Conservation (phyloP, 305 asterid species). For the Coffea humblotiana region DNA sequence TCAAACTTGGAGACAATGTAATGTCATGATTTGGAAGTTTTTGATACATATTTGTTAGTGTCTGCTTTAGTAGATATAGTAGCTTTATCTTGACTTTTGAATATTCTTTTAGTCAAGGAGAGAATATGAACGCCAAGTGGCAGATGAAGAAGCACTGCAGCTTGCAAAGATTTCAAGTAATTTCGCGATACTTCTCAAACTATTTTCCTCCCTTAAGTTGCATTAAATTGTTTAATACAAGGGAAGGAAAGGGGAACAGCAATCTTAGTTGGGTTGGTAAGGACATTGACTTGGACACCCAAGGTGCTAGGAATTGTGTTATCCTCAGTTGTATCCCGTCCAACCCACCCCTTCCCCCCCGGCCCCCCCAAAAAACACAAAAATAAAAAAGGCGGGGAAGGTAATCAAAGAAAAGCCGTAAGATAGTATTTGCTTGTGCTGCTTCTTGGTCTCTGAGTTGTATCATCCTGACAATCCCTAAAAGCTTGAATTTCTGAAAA, state of each 20-base stretch:
- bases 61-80: constrained; percentile 8
- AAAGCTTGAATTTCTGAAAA: neutral
- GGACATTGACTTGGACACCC: neutral
- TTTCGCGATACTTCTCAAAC: constrained; percentile 10
- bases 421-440: neutral
- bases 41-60: neutral
- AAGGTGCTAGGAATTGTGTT: neutral
- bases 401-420: neutral
- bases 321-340: neutral
- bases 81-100: constrained; percentile 20
- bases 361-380: too few relatives aligned
- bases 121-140: constrained; percentile 75
- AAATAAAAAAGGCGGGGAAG: too few relatives aligned
- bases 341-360: too few relatives aligned
- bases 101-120: constrained; percentile 62
- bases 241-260: neutral
- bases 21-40: neutral
- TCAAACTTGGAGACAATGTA: neutral
- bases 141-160: constrained; percentile 75
- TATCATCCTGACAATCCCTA: neutral
- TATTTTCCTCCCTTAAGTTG: neutral
- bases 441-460: neutral
- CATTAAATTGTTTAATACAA: neutral
- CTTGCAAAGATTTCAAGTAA: constrained; percentile 85
- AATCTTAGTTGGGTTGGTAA: neutral